Evolutionary conservation across 495 filamentous ascomycete species (phyloP), one percentile per base, ranked within the genome.

Genomic region (Penicillium paxilli): DNA sequence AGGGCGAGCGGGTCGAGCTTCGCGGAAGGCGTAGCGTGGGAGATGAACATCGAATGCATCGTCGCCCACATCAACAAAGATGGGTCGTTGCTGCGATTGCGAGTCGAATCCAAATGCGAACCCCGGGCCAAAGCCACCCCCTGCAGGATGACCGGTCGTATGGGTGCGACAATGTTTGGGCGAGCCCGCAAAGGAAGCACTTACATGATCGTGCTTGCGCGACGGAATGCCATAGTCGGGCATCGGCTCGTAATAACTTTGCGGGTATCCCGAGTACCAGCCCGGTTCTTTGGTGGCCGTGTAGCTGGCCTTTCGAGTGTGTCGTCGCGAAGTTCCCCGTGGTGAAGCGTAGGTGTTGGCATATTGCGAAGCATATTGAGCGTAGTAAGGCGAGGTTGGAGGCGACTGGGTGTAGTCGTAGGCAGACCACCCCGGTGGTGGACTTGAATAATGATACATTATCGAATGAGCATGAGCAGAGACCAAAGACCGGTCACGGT

Each of bases 161-260:
- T 57, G 67, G 66, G 54, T 66, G 63, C 71, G 73, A 66, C 65
- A 66, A 58, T 65, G 65, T 58, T 63, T 67, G 59, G 63, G 55
- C 64, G 62, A 59, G 62, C 67, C 66, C 70, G 68, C 69, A 71
- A 71, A 75, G 71, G 63, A 71, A 73, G 75, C 77, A 82, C 79
- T 82, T 80, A 82, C 79, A 81, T 75, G 69, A 64, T 80, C 77
- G 77, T 80, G 73, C 75, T 80, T 74, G 67, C 70, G 71, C 63
- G 73, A 69, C 57, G 78, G 74, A 53, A 74, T 69, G 64, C 67
- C 66, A 68, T 77, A 76, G 50, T 80, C 74, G 52, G 77, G 78
- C 59, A 69, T 67, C 33, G 73, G 55, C 38, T 76, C 72, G 62
- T 80, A 78, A 64, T 70, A 74, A 28, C 58, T 47, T 21, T 63